These are phyloP conservation scores for Mangifera indica DNA, from an alignment of 345 rosid species.

Conservation along the genomic window DNA sequence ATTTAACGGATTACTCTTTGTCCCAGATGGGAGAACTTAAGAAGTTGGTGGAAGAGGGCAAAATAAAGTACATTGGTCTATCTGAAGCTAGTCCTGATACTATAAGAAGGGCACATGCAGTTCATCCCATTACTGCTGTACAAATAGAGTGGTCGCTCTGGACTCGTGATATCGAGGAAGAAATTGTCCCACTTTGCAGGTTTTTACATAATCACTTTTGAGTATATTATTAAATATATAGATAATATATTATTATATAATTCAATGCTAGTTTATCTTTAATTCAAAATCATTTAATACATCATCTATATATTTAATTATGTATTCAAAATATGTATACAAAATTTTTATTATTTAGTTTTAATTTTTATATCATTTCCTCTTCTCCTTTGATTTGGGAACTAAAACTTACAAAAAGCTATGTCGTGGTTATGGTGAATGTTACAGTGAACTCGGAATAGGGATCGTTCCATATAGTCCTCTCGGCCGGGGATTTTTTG, in stretches of 20 bases:
- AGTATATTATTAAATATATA: no score
- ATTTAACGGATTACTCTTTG: background rate
- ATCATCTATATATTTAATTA: no score
- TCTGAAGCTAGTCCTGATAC: slow-evolving; percentile 26
- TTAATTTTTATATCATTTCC: no score
- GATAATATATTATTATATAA: no score
- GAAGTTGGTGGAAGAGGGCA: slow-evolving; percentile 23
- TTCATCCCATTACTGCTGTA: slow-evolving; percentile 21
- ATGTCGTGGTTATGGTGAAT: no score
- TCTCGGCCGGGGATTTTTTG: slow-evolving; percentile 31
- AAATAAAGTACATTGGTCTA: slow-evolving; percentile 25
- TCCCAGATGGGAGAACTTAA: slow-evolving; percentile 21
- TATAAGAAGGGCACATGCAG: slow-evolving; percentile 26
- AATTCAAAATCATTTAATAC: no score
- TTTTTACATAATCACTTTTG: no score
- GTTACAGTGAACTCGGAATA: slow-evolving; percentile 26
- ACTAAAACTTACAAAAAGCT: no score
- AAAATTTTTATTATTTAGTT: no score
- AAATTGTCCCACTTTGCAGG: slow-evolving; percentile 30
- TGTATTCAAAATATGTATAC: no score
- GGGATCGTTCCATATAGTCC: slow-evolving; percentile 26
- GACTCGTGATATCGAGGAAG: slow-evolving; percentile 24
- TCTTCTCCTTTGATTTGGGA: no score
- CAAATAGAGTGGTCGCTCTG: slow-evolving; percentile 29
- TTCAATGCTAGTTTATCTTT: no score